Evolutionary conservation across 192 early-diverging fungal species (phyloP), one percentile per base, ranked within the genome.

Genomic region (Coemansia sp.): DNA sequence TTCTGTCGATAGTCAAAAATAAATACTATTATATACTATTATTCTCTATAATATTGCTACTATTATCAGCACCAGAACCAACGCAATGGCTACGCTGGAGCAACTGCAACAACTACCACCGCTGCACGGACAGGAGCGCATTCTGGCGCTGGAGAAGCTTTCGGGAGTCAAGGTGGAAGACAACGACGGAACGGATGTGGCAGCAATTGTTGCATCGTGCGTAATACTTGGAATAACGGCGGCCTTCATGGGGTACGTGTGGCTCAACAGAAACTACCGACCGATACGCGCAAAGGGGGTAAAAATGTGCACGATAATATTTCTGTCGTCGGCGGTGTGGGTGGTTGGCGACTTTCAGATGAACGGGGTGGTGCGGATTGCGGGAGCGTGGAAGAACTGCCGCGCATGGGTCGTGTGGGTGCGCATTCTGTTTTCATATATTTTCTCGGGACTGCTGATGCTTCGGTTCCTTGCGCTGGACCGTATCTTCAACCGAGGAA

Each of bases 351-450:
- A 69, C 47, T 70, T 75, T 26, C 58, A 68, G 18, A 70, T 68
- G 62, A 70, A 69, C 57, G 68, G 68, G 0, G 6, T 75, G 23
- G 68, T 75, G 7, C 15, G 38, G 5, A 54, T 65, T 13, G 42
- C 12, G 6, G 68, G 68, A 9, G 64, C n/a, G 18, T 75, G 74
- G 74, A 45, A 56, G n/a, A 21, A 66, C 45, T 75, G 74, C 57
- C 53, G 64, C 10, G 49, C 65, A 4, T 75, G 74, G 74, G 74
- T 69, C 3, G 66, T 75, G 38, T 75, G 74, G 74, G 43, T 75
- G 23, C 74, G 74, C 10, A 68, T 67, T 37, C 47, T 70, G 59
- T 65, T 59, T 32, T 62, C 58, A 7, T 75, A 66, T 9, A 48
- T 66, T 6, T 70, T 61, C 56, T 69, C 68, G 4, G 41, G 59